phyloP scores from a whole-genome alignment of 2,329 filamentous ascomycete species.

The Arachnomyces sp. region DNA sequence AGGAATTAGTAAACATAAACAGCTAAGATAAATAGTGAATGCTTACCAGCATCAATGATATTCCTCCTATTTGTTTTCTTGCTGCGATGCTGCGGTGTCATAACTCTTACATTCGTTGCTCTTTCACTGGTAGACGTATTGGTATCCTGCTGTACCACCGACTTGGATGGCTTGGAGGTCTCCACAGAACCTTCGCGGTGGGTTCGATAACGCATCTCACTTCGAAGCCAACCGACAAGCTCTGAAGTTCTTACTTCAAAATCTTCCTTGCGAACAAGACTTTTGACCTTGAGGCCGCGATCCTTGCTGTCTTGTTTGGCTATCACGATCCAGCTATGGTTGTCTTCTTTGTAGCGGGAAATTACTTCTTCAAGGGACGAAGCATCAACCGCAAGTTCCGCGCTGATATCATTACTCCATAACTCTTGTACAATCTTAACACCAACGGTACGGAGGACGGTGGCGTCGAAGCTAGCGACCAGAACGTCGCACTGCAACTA shows the following conservation, averaged over 20 bases:
- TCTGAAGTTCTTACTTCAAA: conserved; percentile 66
- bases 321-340: conserved; percentile 81
- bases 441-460: conserved; percentile 65
- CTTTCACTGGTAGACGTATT: conserved; percentile 31
- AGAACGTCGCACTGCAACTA: conserved; percentile 68
- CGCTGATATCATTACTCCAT: conserved; percentile 76
- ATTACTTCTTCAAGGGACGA: conserved; percentile 68
- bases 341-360: conserved; percentile 59
- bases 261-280: conserved; percentile 69
- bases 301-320: conserved; percentile 60
- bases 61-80: conserved; percentile 87
- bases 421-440: conserved; percentile 69
- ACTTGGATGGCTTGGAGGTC: conserved; percentile 36
- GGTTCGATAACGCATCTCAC: conserved; percentile 73
- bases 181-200: conserved; percentile 44
- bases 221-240: conserved; percentile 69
- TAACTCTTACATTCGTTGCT: conserved; percentile 71
- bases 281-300: conserved; percentile 64
- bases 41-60: conserved; percentile 71
- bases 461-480: conserved; percentile 76
- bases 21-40: conserved; percentile 27
- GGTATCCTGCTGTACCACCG: conserved; percentile 33
- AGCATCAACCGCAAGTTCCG: conserved; percentile 75
- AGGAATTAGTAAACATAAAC: conserved; percentile 12
- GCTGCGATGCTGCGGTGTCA: conserved; percentile 70